Percentiles rank a stretch among this genome's conserved stretches.
phyloP scores from a whole-genome alignment of 768 basidiomycete species.

The Dioszegia hungarica region DNA sequence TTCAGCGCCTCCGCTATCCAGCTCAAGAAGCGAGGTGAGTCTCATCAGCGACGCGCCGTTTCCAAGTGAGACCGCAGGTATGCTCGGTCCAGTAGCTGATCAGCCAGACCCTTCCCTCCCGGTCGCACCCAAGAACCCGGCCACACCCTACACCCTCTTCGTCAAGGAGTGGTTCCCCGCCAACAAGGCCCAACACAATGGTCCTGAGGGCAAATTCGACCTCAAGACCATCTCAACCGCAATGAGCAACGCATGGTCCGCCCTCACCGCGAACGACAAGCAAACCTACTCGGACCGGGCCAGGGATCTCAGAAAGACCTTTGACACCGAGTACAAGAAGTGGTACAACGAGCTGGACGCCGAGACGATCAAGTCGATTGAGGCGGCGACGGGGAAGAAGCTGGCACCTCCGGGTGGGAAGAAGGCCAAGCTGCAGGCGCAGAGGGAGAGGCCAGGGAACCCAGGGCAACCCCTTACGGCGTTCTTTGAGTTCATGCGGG shows the following conservation, averaged over 20 bases:
- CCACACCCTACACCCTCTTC: constrained; percentile 27
- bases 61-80: background rate
- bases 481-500: constrained; percentile 28
- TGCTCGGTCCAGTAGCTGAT: background rate
- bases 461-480: constrained; percentile 26
- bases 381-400: constrained; percentile 25
- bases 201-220: constrained; percentile 19
- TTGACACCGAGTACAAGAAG: constrained; percentile 19
- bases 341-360: constrained; percentile 21
- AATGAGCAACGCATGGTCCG: constrained; percentile 20
- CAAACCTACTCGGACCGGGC: constrained; percentile 10
- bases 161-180: constrained; percentile 26
- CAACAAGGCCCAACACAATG: constrained; percentile 2
- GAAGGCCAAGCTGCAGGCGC: constrained; percentile 9
- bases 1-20: background rate
- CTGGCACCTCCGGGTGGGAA: constrained; percentile 27
- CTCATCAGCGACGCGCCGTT: background rate
- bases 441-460: constrained; percentile 16
- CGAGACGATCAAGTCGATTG: constrained; percentile 20
- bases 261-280: constrained; percentile 13
- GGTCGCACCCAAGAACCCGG: constrained; percentile 16
- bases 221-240: constrained; percentile 5
- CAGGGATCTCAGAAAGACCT: constrained; percentile 7
- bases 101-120: constrained; percentile 15
- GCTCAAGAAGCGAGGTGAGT: constrained; percentile 11